These are phyloP conservation scores for Fraxinus quadrangulata DNA, from an alignment of 257 asterid species.

Conservation along the genomic window DNA sequence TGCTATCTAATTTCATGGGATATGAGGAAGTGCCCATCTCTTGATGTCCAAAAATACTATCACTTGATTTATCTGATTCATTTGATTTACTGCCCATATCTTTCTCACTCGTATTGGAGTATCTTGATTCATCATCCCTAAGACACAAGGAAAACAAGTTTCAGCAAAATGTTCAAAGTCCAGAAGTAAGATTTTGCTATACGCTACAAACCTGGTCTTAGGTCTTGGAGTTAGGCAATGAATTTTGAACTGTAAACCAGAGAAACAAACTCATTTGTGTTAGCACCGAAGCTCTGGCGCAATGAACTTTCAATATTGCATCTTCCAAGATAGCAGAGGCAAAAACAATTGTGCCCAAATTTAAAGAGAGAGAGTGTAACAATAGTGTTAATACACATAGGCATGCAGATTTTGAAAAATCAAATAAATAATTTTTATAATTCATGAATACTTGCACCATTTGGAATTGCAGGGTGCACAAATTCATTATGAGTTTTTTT, in stretches of 20 bases:
- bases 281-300: constrained; percentile 10
- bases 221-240: constrained; percentile 66
- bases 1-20: constrained; percentile 45
- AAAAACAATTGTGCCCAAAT: background rate
- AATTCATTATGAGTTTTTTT: background rate
- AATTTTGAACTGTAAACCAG: constrained; percentile 62
- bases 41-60: constrained; percentile 33
- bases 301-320: background rate
- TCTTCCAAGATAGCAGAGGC: background rate
- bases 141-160: constrained; percentile 22
- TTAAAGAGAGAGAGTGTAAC: background rate
- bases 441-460: background rate
- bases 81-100: constrained; percentile 35
- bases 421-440: background rate
- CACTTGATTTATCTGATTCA: constrained; percentile 41
- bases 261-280: constrained; percentile 15
- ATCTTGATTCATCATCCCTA: constrained; percentile 55
- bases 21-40: constrained; percentile 37
- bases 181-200: constrained; percentile 9
- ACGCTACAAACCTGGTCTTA: constrained; percentile 51
- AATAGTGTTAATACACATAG: background rate
- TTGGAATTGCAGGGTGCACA: background rate
- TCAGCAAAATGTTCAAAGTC: constrained; percentile 23
- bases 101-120: constrained; percentile 38
- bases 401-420: background rate